A percentile compares a stretch with the other conserved stretches of the same genome.
Conservation (phyloP, 1,139 yeast genomes). For the Yamadazyma dendronema region DNA sequence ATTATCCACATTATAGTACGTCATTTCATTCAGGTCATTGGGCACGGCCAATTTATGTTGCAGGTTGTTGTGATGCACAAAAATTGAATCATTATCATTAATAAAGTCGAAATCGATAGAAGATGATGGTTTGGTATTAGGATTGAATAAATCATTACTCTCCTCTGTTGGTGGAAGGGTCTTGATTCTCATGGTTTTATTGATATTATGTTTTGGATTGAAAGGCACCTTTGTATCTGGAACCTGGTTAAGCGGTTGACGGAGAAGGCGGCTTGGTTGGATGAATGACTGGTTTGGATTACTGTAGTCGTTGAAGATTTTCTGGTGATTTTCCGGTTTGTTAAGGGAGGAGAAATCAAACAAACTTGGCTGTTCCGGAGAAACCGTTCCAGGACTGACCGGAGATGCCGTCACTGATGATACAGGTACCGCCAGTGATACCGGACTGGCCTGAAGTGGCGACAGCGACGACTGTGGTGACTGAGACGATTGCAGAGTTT, state of each 20-base stretch:
- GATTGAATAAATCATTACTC: conserved; percentile 40
- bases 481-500: neutral
- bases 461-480: neutral
- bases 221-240: neutral
- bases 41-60: conserved; percentile 24
- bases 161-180: conserved; percentile 24
- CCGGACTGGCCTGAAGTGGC: neutral
- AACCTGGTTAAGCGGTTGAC: conserved; percentile 4
- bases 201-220: conserved; percentile 1
- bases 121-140: conserved; percentile 46
- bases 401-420: neutral
- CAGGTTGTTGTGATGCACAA: conserved; percentile 21
- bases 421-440: no score
- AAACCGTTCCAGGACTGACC: neutral
- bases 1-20: conserved; percentile 7
- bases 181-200: conserved; percentile 28
- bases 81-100: conserved; percentile 28
- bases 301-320: conserved; percentile 34
- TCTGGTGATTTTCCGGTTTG: conserved; percentile 8
- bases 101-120: conserved; percentile 25
- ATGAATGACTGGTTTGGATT: conserved; percentile 35
- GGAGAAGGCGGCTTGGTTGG: conserved; percentile 17
- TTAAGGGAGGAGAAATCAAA: conserved; percentile 1
- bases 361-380: conserved; percentile 1
- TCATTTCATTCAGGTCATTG: conserved; percentile 24